phyloP scores from a whole-genome alignment of 768 basidiomycete species.

The Lactarius quietus region DNA sequence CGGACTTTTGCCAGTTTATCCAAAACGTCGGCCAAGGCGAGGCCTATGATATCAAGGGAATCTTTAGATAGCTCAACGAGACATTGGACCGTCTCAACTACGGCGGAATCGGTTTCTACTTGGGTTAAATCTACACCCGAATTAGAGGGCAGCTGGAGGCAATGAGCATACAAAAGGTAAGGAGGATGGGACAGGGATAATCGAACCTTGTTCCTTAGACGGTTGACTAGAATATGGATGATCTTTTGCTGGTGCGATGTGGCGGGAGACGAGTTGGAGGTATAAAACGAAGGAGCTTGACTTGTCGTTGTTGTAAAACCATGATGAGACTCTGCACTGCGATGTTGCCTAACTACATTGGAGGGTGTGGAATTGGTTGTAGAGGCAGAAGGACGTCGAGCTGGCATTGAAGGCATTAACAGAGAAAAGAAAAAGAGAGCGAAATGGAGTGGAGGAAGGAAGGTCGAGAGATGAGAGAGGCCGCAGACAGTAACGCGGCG shows the following conservation, averaged over 20 bases:
- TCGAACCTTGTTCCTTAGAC: conserved; percentile 75
- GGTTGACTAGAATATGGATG: conserved; percentile 72
- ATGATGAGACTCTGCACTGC: conserved; percentile 54
- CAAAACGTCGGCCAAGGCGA: conserved; percentile 70
- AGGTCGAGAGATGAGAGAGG: background rate
- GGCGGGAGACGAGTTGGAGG: conserved; percentile 31
- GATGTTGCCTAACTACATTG: conserved; percentile 49
- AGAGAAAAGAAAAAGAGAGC: background rate
- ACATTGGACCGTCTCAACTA: conserved; percentile 72
- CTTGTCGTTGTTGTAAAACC: conserved; percentile 22
- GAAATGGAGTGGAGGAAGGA: background rate
- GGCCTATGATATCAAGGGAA: conserved; percentile 75
- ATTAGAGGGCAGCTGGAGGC: conserved; percentile 71
- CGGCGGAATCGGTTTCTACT: conserved; percentile 72
- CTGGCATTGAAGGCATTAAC: conserved; percentile 38
- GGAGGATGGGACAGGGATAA: conserved; percentile 1
- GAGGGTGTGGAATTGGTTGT: conserved; percentile 39
- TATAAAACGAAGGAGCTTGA: conserved; percentile 33
- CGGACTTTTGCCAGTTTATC: conserved; percentile 74
- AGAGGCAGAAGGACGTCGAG: conserved; percentile 61
- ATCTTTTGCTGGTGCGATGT: conserved; percentile 76
- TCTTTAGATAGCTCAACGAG: conserved; percentile 76
- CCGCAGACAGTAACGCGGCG: conserved; percentile 5
- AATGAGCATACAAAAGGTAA: conserved; percentile 13
- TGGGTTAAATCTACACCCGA: conserved; percentile 72